Conservation (phyloP, 257 asterid species). For the Capsicum chinense region DNA sequence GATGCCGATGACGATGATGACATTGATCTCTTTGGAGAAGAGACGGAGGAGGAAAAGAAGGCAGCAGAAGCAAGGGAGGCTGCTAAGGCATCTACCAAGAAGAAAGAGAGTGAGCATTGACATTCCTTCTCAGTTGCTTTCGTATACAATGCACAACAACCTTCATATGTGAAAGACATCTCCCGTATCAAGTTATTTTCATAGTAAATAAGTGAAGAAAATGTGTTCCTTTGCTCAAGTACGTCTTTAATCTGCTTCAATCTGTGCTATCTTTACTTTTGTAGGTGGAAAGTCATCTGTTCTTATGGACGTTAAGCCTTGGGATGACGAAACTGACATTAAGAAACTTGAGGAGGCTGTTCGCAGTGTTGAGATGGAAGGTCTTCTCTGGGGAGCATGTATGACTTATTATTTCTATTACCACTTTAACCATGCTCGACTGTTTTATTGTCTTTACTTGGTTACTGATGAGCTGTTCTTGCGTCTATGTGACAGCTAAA, state of each 20-base stretch:
- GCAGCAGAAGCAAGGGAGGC: conserved; percentile 93
- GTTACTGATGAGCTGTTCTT: neutral
- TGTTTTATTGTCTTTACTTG: neutral
- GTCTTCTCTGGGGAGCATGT: conserved; percentile 99
- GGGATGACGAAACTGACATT: conserved; percentile 99
- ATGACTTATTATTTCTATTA: conserved; percentile 32
- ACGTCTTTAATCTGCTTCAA: neutral
- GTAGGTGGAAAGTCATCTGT: conserved; percentile 96
- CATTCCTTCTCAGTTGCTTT: neutral
- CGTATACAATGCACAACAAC: neutral
- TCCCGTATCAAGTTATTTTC: neutral
- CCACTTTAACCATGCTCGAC: neutral
- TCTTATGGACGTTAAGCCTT: conserved; percentile 90
- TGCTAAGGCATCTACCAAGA: conserved; percentile 75
- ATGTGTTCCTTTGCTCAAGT: neutral
- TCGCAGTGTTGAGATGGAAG: conserved; percentile 66
- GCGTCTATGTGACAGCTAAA: conserved; percentile 56
- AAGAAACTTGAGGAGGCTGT: conserved; percentile 88
- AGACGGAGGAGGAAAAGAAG: conserved; percentile 96
- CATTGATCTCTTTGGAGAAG: conserved; percentile 92
- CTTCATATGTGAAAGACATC: neutral
- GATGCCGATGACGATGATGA: conserved; percentile 71
- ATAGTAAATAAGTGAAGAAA: neutral
- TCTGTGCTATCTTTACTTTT: neutral
- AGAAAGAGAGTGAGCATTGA: conserved; percentile 87